phyloP scores from a whole-genome alignment of 352 stramenopile species.

The Thraustotheca clavata region DNA sequence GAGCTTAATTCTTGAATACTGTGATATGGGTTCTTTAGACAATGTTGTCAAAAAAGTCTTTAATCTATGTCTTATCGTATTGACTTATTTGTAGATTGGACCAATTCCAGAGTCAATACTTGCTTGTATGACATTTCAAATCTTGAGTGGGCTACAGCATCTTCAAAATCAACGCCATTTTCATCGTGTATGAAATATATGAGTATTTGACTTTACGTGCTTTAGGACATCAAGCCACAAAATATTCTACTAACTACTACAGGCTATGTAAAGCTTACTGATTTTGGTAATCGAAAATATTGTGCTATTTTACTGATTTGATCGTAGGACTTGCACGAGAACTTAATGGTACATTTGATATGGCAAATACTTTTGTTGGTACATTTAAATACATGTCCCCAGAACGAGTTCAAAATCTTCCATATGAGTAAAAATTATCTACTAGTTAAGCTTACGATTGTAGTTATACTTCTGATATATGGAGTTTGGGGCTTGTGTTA shows the following conservation, averaged over 20 bases:
- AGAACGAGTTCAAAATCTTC: constrained; percentile 41
- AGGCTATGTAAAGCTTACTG: constrained; percentile 21
- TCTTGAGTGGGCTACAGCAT: constrained; percentile 46
- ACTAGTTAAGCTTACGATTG: neutral
- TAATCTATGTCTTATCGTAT: neutral
- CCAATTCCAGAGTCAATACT: constrained; percentile 40
- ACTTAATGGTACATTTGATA: constrained; percentile 19
- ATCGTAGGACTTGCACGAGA: constrained; percentile 15
- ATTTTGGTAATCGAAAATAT: constrained; percentile 37
- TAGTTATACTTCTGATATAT: constrained; percentile 75
- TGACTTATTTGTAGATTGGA: neutral
- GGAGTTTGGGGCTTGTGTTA: constrained; percentile 64
- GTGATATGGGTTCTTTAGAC: constrained; percentile 51
- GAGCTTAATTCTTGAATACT: constrained; percentile 61
- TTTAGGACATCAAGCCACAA: constrained; percentile 23
- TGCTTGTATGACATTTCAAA: constrained; percentile 48
- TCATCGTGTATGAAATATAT: constrained; percentile 19
- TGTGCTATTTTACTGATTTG: no score
- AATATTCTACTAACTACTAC: constrained; percentile 22
- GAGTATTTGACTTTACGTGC: no score
- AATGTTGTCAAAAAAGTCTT: constrained; percentile 26
- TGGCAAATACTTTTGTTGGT: constrained; percentile 25
- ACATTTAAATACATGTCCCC: constrained; percentile 29
- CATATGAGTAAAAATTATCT: constrained; percentile 41
- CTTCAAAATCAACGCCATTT: constrained; percentile 49